Evolutionary conservation across 1,284 basidiomycete genomes (phyloP).

Genomic region (Cerrena zonata): DNA sequence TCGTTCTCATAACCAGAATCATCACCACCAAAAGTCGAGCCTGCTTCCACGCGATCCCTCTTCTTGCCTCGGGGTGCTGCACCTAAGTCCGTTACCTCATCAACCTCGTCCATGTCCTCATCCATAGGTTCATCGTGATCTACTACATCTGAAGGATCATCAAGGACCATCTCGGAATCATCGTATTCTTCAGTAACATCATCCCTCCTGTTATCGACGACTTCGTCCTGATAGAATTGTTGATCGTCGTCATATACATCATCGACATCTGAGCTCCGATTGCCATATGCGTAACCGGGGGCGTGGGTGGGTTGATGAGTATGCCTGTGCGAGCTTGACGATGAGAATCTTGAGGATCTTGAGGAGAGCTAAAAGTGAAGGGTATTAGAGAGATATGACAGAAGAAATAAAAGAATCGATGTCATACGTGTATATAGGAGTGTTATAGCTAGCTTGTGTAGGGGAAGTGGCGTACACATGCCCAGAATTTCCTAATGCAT

Average conservation of each 20-base stretch:
- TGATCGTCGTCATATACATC: slow-evolving; percentile 5
- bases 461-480: no score
- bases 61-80: slow-evolving; percentile 60
- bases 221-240: no score
- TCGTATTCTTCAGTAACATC: no score
- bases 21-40: slow-evolving; percentile 63
- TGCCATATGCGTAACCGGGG: slow-evolving; percentile 8
- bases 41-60: slow-evolving; percentile 67
- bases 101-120: slow-evolving; percentile 26
- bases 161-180: no score
- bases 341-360: no score
- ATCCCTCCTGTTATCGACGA: no score
- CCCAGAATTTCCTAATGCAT: not conserved
- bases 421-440: not conserved
- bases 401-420: not conserved
- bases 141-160: no score
- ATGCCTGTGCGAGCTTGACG: no score
- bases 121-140: slow-evolving; percentile 19
- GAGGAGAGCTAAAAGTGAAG: no score
- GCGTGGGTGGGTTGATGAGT: no score
- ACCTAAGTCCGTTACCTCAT: slow-evolving; percentile 13
- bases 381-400: no score
- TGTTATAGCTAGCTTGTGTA: no score
- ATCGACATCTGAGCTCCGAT: slow-evolving; percentile 8
- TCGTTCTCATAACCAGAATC: slow-evolving; percentile 32